Conservation (phyloP, 805 yeast species). For the Schwanniomyces sp. region DNA sequence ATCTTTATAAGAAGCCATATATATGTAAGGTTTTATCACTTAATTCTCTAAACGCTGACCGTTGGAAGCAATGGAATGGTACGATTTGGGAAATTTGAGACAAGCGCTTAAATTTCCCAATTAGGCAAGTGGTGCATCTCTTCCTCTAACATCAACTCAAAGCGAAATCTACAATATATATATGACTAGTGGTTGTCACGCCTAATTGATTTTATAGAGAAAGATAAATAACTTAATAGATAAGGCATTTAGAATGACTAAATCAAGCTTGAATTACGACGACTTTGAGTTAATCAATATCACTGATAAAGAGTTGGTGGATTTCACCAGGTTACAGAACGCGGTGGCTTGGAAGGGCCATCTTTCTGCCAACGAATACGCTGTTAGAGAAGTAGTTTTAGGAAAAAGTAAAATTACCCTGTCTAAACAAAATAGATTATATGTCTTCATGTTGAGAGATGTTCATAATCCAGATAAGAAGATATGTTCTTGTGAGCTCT, state of each 20-base stretch:
- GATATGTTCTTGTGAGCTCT: conserved; percentile 35
- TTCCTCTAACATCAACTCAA: not conserved
- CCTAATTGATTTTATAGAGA: not conserved
- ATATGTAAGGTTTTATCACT: no score
- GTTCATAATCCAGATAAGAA: conserved; percentile 14
- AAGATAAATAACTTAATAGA: not conserved
- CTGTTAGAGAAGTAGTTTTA: conserved; percentile 31
- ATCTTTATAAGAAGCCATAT: no score
- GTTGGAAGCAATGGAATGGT: no score
- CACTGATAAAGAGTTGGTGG: conserved; percentile 22
- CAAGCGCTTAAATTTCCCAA: conserved; percentile 1
- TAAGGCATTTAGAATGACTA: not conserved
- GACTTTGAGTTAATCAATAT: conserved; percentile 15
- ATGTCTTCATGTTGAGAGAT: conserved; percentile 25
- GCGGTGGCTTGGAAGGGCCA: conserved; percentile 36
- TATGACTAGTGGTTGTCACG: not conserved
- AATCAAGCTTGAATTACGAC: conserved; percentile 1
- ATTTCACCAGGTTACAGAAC: conserved; percentile 35
- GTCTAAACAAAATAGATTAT: conserved; percentile 7
- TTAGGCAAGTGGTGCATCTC: not conserved
- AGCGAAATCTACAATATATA: not conserved
- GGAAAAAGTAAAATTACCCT: conserved; percentile 18
- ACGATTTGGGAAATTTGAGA: not conserved
- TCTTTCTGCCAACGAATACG: conserved; percentile 32
- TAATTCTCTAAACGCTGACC: no score